Percentiles rank a stretch among this genome's conserved stretches.
Evolutionary conservation across 164 flowering plant species (phyloP).

Genomic region (Vitis vinifera): DNA sequence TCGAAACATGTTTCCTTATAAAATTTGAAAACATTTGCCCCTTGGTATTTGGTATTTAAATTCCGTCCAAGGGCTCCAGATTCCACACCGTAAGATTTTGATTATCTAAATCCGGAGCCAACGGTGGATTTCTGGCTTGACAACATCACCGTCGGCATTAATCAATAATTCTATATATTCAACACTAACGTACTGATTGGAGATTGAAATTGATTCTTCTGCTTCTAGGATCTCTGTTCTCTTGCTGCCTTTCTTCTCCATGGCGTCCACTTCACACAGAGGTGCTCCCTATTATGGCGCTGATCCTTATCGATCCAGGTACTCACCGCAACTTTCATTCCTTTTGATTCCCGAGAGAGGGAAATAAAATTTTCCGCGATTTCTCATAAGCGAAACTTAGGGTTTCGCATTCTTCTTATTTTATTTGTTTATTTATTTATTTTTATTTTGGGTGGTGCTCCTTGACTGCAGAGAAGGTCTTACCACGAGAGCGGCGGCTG

Average conservation of each 20-base stretch:
- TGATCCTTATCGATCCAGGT: conserved; percentile 46
- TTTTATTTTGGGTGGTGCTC: not conserved
- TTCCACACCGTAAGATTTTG: no score
- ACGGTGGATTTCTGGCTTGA: no score
- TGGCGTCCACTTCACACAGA: conserved; percentile 28
- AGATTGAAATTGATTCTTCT: no score
- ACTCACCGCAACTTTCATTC: not conserved
- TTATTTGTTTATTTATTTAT: not conserved
- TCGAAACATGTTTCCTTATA: no score
- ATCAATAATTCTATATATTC: no score
- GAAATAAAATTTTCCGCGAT: not conserved
- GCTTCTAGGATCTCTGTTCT: no score
- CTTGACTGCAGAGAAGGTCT: conserved; percentile 35
- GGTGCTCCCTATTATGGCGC: conserved; percentile 34
- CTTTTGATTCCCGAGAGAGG: not conserved
- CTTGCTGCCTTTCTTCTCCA: not conserved
- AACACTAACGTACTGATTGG: no score
- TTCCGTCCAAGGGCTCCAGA: no score
- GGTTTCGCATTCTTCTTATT: not conserved
- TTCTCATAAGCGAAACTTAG: not conserved
- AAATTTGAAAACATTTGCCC: no score
- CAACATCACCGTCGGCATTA: no score
- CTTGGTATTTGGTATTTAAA: no score
- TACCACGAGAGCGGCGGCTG: conserved; percentile 35
- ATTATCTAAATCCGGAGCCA: no score